These are phyloP conservation scores for Nitzschia sp. DNA, from an alignment of 108 stramenopile genomes.

Conservation along the genomic window DNA sequence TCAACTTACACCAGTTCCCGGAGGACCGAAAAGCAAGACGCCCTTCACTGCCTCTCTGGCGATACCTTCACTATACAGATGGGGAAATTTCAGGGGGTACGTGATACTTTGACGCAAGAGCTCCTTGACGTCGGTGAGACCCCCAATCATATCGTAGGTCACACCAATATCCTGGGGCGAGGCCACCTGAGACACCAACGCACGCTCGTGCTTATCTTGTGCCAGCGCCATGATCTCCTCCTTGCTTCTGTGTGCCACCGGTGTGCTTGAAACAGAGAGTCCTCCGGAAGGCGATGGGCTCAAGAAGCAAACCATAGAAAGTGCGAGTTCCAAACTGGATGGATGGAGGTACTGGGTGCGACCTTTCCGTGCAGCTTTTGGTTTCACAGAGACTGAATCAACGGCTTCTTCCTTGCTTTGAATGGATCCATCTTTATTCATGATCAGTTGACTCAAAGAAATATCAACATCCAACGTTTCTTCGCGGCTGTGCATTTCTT, in stretches of 20 bases:
- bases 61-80: slow-evolving; percentile 94
- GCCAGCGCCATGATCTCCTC: slow-evolving; percentile 85
- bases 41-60: slow-evolving; percentile 94
- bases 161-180: slow-evolving; percentile 92
- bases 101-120: slow-evolving; percentile 93
- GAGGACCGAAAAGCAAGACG: slow-evolving; percentile 95
- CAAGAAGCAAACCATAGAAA: slow-evolving; percentile 69
- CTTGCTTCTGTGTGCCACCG: slow-evolving; percentile 62
- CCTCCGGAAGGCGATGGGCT: slow-evolving; percentile 78
- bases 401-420: slow-evolving; percentile 24
- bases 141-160: slow-evolving; percentile 96
- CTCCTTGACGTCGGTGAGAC: slow-evolving; percentile 90
- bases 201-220: slow-evolving; percentile 91
- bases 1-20: slow-evolving; percentile 56
- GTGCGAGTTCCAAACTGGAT: slow-evolving; percentile 72
- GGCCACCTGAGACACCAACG: slow-evolving; percentile 82
- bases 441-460: slow-evolving; percentile 55
- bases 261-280: slow-evolving; percentile 45
- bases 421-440: slow-evolving; percentile 33
- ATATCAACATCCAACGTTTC: slow-evolving; percentile 44
- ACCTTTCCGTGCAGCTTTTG: slow-evolving; percentile 9
- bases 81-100: slow-evolving; percentile 94
- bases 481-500: slow-evolving; percentile 42
- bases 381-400: slow-evolving; percentile 8
- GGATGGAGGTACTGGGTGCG: slow-evolving; percentile 68